Evolutionary conservation across 345 rosid genomes (phyloP), one percentile per base, ranked within the genome.

Genomic region (Pistacia atlantica): DNA sequence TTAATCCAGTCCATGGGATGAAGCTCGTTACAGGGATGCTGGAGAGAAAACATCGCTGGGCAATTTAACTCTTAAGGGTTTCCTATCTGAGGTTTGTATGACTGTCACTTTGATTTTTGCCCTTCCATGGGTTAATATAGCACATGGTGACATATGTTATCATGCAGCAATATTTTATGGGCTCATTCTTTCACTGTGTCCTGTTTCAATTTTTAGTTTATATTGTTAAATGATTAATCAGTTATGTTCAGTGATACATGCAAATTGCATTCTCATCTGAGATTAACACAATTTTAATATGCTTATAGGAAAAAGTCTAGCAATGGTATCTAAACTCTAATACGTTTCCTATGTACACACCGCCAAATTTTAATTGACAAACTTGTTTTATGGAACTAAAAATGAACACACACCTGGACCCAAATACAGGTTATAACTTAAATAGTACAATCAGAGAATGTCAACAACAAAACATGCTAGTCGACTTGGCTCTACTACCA

Each of bases 1-100:
- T 42, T 74, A 9, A 80, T 83, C 84, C 90, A 93, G 97, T 82
- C 98, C 98, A 51, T 93, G 94, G 97, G 61, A 45, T 79, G 86
- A 76, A 69, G 87, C 80, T 75, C 92, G 93, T 33, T 93, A 87
- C 63, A 82, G 83, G 81, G 86, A 88, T 84, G 93, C 90, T 55
- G 87, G 84, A 76, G 98, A 90, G 87, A 91, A 84, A 83, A 87
- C 92, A 45, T 17, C 86, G 13, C 72, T 59, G 55, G 93, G 97
- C 73, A 83, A 82, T 85, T 84, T 91, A 76, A 89, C 92, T 71
- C 83, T 89, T 59, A 85, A 80, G 35, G 94, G 93, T 49, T 93
- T 93, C 66, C 81, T 93, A 33, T 86, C 97, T 37, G 83, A 85
- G 94, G 94, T 91, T 54, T 76, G 90, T 85, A 75, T 75, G 69